Conservation (phyloP, 1,284 basidiomycete species). For the Ustilago xerochloae region DNA sequence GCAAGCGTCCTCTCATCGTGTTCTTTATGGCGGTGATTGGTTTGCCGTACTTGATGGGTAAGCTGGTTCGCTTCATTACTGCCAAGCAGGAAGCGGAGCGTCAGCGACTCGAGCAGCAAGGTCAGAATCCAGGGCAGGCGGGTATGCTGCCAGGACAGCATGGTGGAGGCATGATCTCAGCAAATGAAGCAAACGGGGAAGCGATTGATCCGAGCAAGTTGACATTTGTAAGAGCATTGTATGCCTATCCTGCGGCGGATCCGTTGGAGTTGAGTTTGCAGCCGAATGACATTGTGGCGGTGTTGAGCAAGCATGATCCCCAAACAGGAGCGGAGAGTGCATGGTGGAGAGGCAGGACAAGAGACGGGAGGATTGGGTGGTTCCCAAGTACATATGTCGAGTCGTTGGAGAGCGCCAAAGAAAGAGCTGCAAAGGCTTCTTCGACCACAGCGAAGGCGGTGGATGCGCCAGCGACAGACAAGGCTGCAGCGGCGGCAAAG, state of each 20-base stretch:
- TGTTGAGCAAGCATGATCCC: slow-evolving; percentile 76
- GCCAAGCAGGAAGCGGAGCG: slow-evolving; percentile 72
- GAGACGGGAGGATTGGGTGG: slow-evolving; percentile 95
- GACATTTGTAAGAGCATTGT: slow-evolving; percentile 87
- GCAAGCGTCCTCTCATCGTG: slow-evolving; percentile 88
- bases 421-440: slow-evolving; percentile 52
- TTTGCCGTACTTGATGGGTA: slow-evolving; percentile 92
- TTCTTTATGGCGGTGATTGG: slow-evolving; percentile 97
- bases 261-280: slow-evolving; percentile 82
- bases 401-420: slow-evolving; percentile 63
- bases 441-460: slow-evolving; percentile 1
- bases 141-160: slow-evolving; percentile 76
- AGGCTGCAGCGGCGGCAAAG: slow-evolving; percentile 20
- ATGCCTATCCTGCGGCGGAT: slow-evolving; percentile 75
- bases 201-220: slow-evolving; percentile 74
- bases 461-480: slow-evolving; percentile 18
- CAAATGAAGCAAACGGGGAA: slow-evolving; percentile 56
- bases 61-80: slow-evolving; percentile 83
- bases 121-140: slow-evolving; percentile 65
- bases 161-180: slow-evolving; percentile 59
- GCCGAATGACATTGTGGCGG: slow-evolving; percentile 93
- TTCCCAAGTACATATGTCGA: slow-evolving; percentile 80
- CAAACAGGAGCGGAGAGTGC: slow-evolving; percentile 77
- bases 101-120: slow-evolving; percentile 66
- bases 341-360: slow-evolving; percentile 95